These are phyloP conservation scores for Macadamia integrifolia DNA, from an alignment of 164 flowering plant genomes.

Conservation along the genomic window DNA sequence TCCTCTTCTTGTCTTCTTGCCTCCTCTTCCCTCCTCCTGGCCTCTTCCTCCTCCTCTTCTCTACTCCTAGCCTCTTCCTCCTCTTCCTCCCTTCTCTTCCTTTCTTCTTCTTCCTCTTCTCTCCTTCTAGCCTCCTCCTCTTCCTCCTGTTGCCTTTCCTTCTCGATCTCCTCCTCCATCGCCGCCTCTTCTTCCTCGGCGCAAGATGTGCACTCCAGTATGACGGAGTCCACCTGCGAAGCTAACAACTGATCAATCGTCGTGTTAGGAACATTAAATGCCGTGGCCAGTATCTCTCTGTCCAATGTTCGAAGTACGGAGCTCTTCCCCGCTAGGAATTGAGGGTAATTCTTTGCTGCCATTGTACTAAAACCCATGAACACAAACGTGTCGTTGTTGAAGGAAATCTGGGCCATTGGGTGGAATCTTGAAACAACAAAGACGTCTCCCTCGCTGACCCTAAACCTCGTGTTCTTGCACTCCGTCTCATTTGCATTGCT, in stretches of 20 bases:
- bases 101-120: conserved; percentile 12
- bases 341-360: conserved; percentile 58
- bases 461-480: conserved; percentile 50
- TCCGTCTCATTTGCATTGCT: conserved; percentile 21
- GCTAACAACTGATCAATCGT: conserved; percentile 35
- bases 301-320: conserved; percentile 53
- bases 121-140: conserved; percentile 9
- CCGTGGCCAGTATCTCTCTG: conserved; percentile 34
- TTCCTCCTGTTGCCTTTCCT: conserved; percentile 23
- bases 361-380: conserved; percentile 82
- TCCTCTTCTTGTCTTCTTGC: conserved; percentile 13
- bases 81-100: conserved; percentile 6
- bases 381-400: conserved; percentile 60
- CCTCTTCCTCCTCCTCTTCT: background rate
- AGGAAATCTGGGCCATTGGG: conserved; percentile 86
- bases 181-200: conserved; percentile 65
- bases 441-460: conserved; percentile 71
- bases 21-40: conserved; percentile 14
- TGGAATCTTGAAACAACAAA: conserved; percentile 62
- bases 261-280: conserved; percentile 44
- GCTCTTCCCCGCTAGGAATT: conserved; percentile 60
- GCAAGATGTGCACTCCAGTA: conserved; percentile 70
- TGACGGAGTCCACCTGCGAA: conserved; percentile 41
- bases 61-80: conserved; percentile 1
- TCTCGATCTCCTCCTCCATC: conserved; percentile 47